Conservation (phyloP, 2,329 filamentous ascomycete genomes). For the Trichophyton verrucosum region DNA sequence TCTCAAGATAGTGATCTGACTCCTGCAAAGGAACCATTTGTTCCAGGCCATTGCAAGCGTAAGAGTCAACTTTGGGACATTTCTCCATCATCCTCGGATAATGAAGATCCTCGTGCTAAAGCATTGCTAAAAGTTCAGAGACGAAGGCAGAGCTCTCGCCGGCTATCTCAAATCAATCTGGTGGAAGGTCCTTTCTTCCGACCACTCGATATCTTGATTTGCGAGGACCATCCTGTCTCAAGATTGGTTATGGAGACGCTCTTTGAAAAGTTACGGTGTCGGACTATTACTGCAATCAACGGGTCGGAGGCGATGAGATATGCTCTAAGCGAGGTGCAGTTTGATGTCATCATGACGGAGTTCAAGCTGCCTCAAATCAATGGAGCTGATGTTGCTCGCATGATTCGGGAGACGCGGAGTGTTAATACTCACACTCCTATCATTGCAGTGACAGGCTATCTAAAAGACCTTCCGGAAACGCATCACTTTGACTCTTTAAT, state of each 20-base stretch:
- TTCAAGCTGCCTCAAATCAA: slow-evolving; percentile 92
- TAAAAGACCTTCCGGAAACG: slow-evolving; percentile 91
- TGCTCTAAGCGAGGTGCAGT: slow-evolving; percentile 93
- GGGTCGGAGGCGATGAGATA: slow-evolving; percentile 87
- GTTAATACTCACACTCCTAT: slow-evolving; percentile 90
- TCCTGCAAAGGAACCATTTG: slow-evolving; percentile 49
- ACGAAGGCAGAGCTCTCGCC: slow-evolving; percentile 85
- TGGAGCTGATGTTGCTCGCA: slow-evolving; percentile 86
- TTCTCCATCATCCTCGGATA: slow-evolving; percentile 94
- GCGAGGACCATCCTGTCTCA: slow-evolving; percentile 94
- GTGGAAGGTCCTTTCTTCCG: slow-evolving; percentile 76
- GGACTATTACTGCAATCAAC: slow-evolving; percentile 81
- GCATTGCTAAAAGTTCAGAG: slow-evolving; percentile 83
- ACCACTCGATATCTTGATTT: slow-evolving; percentile 86
- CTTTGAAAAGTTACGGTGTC: slow-evolving; percentile 85
- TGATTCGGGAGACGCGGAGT: slow-evolving; percentile 96
- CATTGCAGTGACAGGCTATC: slow-evolving; percentile 88
- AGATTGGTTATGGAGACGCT: slow-evolving; percentile 98
- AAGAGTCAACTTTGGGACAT: slow-evolving; percentile 92
- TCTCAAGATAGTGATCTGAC: slow-evolving; percentile 82
- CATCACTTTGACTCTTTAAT: slow-evolving; percentile 94
- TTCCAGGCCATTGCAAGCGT: slow-evolving; percentile 67
- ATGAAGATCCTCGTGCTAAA: slow-evolving; percentile 85
- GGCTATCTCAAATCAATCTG: slow-evolving; percentile 81
- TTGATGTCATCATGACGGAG: slow-evolving; percentile 97